Percentiles rank a stretch among this genome's conserved stretches.
Evolutionary conservation across 2,329 filamentous ascomycete species (phyloP).

Genomic region (Ceratocystis cacaofunesta): DNA sequence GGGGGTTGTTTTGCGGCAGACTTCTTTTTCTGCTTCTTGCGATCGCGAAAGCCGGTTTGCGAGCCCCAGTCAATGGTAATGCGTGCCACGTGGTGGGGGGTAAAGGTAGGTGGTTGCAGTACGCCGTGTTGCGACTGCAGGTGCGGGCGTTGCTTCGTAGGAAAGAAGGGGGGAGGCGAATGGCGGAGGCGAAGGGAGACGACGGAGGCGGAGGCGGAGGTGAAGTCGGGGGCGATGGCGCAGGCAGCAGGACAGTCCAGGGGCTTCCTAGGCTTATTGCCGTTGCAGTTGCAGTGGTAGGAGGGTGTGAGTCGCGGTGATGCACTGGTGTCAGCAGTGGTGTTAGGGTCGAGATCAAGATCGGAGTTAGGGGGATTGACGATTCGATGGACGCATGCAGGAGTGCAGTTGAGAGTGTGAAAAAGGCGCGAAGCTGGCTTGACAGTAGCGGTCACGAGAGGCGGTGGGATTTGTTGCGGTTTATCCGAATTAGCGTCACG

Average conservation of each 20-base stretch:
- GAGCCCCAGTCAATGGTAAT: conserved; percentile 20
- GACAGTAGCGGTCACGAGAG: conserved; percentile 10
- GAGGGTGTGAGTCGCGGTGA: not conserved
- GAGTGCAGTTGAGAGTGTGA: conserved; percentile 1
- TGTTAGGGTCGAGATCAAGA: not conserved
- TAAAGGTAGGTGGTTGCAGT: not conserved
- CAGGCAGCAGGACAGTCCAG: not conserved
- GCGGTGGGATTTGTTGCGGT: not conserved
- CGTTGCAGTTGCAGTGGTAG: not conserved
- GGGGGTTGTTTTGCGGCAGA: not conserved
- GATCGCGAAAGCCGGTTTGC: conserved; percentile 17
- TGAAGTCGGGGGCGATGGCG: conserved; percentile 18
- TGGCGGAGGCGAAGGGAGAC: not conserved
- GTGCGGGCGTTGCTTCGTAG: conserved; percentile 15
- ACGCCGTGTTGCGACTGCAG: not conserved
- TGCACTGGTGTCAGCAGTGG: not conserved
- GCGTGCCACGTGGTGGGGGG: conserved; percentile 17
- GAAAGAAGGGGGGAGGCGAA: conserved; percentile 21
- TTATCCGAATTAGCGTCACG: not conserved
- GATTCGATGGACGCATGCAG: not conserved
- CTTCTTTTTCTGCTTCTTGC: conserved; percentile 20
- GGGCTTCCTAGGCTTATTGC: not conserved
- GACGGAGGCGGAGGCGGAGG: conserved; percentile 19
- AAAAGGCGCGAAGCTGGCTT: not conserved
- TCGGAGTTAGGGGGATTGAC: not conserved